These are phyloP conservation scores for Citrullus amarus DNA, from an alignment of 306 rosid species.

Conservation along the genomic window DNA sequence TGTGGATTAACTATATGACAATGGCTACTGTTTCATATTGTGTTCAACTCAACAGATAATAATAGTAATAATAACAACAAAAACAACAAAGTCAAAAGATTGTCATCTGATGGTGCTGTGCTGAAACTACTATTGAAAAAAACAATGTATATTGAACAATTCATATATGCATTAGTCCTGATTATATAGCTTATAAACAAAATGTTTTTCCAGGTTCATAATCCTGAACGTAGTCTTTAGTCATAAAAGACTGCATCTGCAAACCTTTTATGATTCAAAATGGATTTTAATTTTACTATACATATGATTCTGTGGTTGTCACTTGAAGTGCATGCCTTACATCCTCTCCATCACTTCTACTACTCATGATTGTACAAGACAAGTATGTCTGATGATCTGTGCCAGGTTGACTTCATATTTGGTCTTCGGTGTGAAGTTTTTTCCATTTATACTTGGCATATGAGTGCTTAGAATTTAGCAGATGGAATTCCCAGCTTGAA, in stretches of 20 bases:
- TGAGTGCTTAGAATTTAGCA: background rate
- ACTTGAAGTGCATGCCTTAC: background rate
- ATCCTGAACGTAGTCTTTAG: background rate
- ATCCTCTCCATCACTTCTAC: background rate
- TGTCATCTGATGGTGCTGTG: background rate
- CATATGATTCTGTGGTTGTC: background rate
- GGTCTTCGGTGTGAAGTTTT: background rate
- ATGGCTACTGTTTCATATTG: background rate
- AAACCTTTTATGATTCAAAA: background rate
- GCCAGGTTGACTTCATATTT: slow-evolving; percentile 14
- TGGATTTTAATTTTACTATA: background rate
- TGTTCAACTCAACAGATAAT: background rate
- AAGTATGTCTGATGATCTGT: background rate
- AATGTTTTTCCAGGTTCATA: background rate
- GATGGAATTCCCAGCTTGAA: background rate
- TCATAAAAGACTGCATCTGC: background rate
- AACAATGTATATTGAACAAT: background rate
- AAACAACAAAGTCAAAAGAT: background rate
- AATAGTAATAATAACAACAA: background rate
- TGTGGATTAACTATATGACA: background rate
- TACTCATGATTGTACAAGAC: background rate
- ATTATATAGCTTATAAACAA: background rate
- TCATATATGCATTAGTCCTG: background rate
- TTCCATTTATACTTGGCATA: background rate
- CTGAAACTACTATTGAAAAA: background rate